Evolutionary conservation across 352 stramenopile genomes (phyloP).

Genomic region (Globisporangium abappressorium): DNA sequence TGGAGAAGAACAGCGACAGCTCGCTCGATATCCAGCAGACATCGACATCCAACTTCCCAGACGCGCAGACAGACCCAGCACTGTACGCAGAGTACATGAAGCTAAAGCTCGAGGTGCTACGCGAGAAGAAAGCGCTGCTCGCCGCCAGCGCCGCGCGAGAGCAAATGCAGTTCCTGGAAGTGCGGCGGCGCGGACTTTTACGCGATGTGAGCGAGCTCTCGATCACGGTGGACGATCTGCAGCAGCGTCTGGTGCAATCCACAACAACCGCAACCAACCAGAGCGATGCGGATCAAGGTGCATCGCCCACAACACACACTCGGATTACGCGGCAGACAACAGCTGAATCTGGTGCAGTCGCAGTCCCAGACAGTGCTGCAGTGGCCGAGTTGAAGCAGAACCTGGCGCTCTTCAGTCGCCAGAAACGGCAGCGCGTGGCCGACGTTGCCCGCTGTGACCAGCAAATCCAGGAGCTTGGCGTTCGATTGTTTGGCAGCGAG

Average conservation of each 20-base stretch:
- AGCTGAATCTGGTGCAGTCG: no score
- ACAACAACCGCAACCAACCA: neutral
- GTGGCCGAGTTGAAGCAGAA: neutral
- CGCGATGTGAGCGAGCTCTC: conserved; percentile 12
- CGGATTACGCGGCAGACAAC: neutral
- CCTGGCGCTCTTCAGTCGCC: conserved; percentile 7
- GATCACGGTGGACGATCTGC: conserved; percentile 2
- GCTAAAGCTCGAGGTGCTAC: conserved; percentile 3
- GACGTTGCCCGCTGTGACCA: conserved; percentile 2
- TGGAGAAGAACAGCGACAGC: neutral
- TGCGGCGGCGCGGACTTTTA: neutral
- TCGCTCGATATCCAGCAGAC: neutral
- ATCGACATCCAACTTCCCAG: neutral
- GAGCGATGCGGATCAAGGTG: neutral
- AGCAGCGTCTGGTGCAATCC: neutral
- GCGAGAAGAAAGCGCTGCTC: conserved; percentile 1
- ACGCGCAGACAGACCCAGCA: neutral
- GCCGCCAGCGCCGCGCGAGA: neutral
- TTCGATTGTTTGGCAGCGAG: neutral
- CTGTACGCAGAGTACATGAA: neutral
- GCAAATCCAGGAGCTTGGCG: conserved; percentile 11
- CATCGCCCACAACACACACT: neutral
- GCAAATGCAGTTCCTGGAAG: conserved; percentile 5
- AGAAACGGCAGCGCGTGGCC: conserved; percentile 8
- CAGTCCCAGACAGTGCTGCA: neutral